These are phyloP conservation scores for Microsporum ferrugineum DNA, from an alignment of 2,329 filamentous ascomycete genomes.

Conservation along the genomic window DNA sequence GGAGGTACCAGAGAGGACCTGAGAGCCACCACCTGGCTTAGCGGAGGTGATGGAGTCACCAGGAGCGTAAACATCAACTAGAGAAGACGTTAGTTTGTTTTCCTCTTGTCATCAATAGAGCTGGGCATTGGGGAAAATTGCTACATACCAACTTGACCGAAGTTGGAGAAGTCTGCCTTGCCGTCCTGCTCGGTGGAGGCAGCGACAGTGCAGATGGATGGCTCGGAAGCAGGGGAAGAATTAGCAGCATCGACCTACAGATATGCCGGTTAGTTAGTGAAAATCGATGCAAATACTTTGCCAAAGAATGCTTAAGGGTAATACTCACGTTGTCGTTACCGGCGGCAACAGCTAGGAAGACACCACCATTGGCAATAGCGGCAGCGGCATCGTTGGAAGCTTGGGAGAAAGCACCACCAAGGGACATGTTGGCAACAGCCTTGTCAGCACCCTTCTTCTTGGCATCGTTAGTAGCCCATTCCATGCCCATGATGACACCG, in stretches of 20 bases:
- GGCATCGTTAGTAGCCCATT: conserved; percentile 27
- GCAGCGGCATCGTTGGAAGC: conserved; percentile 31
- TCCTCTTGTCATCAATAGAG: neutral
- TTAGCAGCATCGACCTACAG: neutral
- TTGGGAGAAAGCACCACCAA: conserved; percentile 27
- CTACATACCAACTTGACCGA: conserved; percentile 15
- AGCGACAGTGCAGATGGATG: conserved; percentile 31
- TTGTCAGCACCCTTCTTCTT: conserved; percentile 21
- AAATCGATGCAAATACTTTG: neutral
- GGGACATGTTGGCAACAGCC: conserved; percentile 27
- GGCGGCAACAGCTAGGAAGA: conserved; percentile 33
- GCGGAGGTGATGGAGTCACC: conserved; percentile 42
- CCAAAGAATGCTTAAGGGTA: neutral
- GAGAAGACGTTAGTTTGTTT: neutral
- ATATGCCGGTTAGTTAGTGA: neutral
- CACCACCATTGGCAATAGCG: conserved; percentile 27
- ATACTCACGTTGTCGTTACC: conserved; percentile 27
- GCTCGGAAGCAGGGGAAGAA: conserved; percentile 28
- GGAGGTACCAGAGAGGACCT: conserved; percentile 31
- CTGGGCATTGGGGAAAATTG: too few species aligned
- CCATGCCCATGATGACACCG: conserved; percentile 41
- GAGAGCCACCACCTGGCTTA: conserved; percentile 38
- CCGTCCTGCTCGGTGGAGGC: conserved; percentile 25
- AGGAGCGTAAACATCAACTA: conserved; percentile 47
- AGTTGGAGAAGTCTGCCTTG: conserved; percentile 33